Evolutionary conservation across 228 moss, liverwort and hornwort genomes (phyloP), one percentile per base, ranked within the genome.

Genomic region (Sphagnum fallax): DNA sequence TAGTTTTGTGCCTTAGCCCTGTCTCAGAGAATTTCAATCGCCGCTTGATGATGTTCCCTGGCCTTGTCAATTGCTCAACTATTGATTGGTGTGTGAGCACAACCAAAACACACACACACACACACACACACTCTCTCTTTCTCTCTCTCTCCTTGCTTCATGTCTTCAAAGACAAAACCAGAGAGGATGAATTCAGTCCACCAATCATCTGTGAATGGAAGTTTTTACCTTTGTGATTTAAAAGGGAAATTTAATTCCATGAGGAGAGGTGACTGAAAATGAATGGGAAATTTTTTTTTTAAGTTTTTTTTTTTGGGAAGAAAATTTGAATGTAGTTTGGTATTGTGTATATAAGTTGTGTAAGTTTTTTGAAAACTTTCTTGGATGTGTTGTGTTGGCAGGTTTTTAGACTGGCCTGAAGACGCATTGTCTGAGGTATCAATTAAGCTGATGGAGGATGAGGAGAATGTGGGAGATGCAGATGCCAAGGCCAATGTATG

Each of bases 341-440:
- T 32, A 32, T 32, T 32, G 32, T 32, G 32, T 32, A 32, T 32
- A 57, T 13, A 4, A 6, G 65, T 50, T 65, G 65, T 16, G 8
- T 13, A 50, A 11, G 16, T 16, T 52, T 52, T 52, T n/a, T 16
- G 53, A 9, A 51, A 8, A 50, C 48, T 53, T 47, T 14, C 15
- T 52, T 32, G 48, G 53, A 8, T 50, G 14, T 72, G 60, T 63
- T 63, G 10, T 16, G 10, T 16, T 72, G 51, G 48, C 64, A 91
- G 91, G 91, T 91, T 91, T 74, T 69, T 91, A 5, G 91, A 91
- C 52, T 91, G 91, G 91, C 91, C 91, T 60, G 88, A 86, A 73
- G 91, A 91, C 73, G 91, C 91, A 11, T 78, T 91, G 18, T 66
- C 81, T 63, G 91, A 91, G 75, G 91, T 91, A 6, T 79, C 91